Evolutionary conservation across 1,139 yeast species (phyloP).

Genomic region (Kodamaea plutei): DNA sequence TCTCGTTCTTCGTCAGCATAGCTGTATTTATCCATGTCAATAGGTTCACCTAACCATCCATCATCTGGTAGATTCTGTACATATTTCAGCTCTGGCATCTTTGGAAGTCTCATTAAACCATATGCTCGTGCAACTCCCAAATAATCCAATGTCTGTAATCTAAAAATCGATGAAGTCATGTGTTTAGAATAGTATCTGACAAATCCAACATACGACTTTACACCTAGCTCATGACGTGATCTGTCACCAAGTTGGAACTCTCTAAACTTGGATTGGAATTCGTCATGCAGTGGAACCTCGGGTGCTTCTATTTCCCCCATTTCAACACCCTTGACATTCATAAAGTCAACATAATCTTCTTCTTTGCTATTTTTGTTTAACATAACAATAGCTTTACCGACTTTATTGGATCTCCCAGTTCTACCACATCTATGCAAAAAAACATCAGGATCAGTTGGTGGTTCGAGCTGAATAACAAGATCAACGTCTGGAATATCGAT

Average conservation of each 20-base stretch:
- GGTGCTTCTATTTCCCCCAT: conserved; percentile 41
- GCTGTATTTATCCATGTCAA: conserved; percentile 62
- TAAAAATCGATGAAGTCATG: conserved; percentile 84
- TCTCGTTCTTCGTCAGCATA: conserved; percentile 69
- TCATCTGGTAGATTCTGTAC: conserved; percentile 50
- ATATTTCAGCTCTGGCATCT: conserved; percentile 83
- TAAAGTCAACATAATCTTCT: conserved; percentile 74
- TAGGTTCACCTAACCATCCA: conserved; percentile 68
- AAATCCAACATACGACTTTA: conserved; percentile 80
- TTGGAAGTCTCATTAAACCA: conserved; percentile 80
- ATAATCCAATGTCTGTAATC: conserved; percentile 68
- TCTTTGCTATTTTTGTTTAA: conserved; percentile 66
- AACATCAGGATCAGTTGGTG: conserved; percentile 90
- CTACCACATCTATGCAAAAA: conserved; percentile 93
- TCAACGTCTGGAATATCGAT: conserved; percentile 92
- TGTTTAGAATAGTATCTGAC: conserved; percentile 84
- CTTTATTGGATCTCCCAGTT: conserved; percentile 88
- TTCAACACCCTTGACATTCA: conserved; percentile 67
- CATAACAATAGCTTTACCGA: conserved; percentile 75
- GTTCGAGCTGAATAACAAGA: conserved; percentile 79
- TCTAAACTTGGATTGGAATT: conserved; percentile 33
- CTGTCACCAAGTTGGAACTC: conserved; percentile 69
- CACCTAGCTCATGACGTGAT: conserved; percentile 73
- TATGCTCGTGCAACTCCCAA: conserved; percentile 69
- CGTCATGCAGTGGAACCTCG: conserved; percentile 15